Conservation (phyloP, 768 basidiomycete genomes). For the Termitomyces titanicus region DNA sequence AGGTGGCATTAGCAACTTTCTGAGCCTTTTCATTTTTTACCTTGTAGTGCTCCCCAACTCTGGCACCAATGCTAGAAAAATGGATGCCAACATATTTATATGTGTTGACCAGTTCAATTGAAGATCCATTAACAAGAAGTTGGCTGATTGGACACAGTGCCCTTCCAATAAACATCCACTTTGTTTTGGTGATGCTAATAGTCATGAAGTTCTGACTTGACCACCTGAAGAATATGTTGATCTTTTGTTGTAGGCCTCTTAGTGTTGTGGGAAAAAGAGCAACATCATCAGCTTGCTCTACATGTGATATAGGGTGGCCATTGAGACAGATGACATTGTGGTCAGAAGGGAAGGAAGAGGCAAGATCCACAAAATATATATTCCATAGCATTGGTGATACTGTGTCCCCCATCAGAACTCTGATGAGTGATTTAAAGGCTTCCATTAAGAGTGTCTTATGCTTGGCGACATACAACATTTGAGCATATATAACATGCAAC, state of each 20-base stretch:
- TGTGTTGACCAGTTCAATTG: too few species aligned
- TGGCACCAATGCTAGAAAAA: too few species aligned
- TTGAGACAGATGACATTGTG: constrained; percentile 12
- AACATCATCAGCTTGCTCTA: background rate
- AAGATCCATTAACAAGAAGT: too few species aligned
- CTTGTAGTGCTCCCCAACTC: too few species aligned
- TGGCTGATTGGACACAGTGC: too few species aligned
- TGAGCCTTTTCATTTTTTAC: too few species aligned
- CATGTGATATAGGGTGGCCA: constrained; percentile 2
- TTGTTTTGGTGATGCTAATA: background rate
- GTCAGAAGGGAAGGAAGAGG: background rate
- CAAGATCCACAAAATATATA: constrained; percentile 19
- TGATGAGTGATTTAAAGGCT: constrained; percentile 15
- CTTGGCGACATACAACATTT: constrained; percentile 16
- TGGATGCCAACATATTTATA: too few species aligned
- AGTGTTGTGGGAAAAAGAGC: background rate
- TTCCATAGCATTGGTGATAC: constrained; percentile 23
- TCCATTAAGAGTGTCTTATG: constrained; percentile 9
- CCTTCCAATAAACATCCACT: too few species aligned
- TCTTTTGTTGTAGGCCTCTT: background rate
- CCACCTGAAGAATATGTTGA: background rate
- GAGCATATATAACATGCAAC: background rate
- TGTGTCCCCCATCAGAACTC: constrained; percentile 22
- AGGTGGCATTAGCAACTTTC: too few species aligned
- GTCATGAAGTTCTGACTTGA: background rate